These are phyloP conservation scores for Streptanthus diversifolius DNA, from an alignment of 345 rosid species.

Conservation along the genomic window DNA sequence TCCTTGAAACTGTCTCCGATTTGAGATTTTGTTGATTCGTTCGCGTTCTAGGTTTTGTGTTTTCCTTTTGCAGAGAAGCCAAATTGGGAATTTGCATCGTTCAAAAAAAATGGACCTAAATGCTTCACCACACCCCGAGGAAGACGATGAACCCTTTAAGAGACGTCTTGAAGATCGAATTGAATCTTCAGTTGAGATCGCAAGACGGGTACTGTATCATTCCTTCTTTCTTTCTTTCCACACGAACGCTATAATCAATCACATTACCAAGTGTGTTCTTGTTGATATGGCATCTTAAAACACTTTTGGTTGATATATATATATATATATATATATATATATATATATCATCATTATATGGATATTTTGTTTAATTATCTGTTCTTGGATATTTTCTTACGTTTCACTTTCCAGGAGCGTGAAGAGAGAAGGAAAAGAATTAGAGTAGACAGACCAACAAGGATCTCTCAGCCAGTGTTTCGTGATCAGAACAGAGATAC, in stretches of 20 bases:
- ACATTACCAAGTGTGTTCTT: neutral
- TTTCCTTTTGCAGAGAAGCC: too few relatives aligned
- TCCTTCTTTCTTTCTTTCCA: neutral
- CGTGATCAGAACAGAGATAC: constrained; percentile 43
- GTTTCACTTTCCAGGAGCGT: constrained; percentile 56
- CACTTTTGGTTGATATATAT: too few relatives aligned
- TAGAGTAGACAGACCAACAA: constrained; percentile 52
- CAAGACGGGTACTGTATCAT: constrained; percentile 50
- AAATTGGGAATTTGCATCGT: neutral
- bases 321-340: too few relatives aligned
- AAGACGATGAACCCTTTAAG: constrained; percentile 57
- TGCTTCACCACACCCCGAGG: constrained; percentile 64
- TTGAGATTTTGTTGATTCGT: too few relatives aligned
- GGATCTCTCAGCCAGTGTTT: constrained; percentile 41
- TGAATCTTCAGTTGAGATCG: constrained; percentile 58
- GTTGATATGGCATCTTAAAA: neutral
- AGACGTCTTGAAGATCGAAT: constrained; percentile 43
- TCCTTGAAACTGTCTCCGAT: too few relatives aligned
- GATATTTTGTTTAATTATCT: too few relatives aligned
- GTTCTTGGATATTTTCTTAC: neutral
- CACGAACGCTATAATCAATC: neutral
- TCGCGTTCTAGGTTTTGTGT: too few relatives aligned
- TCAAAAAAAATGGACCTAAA: constrained; percentile 53
- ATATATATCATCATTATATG: neutral
- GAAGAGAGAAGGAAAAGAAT: constrained; percentile 76